Evolutionary conservation across 805 yeast genomes (phyloP), one percentile per base, ranked within the genome.

Genomic region (Metschnikowia anglica): DNA sequence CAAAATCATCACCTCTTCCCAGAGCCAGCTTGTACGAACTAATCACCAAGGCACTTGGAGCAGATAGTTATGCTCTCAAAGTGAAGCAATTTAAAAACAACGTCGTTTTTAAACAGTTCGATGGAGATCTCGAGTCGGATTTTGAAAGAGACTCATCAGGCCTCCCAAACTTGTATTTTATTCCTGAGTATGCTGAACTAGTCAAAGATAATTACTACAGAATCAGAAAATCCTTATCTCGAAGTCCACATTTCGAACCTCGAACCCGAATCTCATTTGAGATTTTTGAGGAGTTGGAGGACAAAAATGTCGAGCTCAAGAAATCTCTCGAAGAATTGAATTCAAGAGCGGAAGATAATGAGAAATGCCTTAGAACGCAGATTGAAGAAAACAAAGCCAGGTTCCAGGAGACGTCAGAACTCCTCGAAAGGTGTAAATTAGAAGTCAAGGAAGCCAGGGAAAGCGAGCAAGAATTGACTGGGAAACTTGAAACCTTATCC

Each of bases 111-210:
- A 71, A 76, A 8, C 74, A 77, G 41, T 84, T 77, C 49, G 79
- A 75, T n/a, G 47, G 42, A 10, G 47, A 48, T 18, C 31, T 47
- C 9, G 48, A 43, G 10, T 16, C 47, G 2, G 51, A 43, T 6
- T 40, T 46, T 20, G 74, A 72, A 3, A 74, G 77, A 48, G 96
- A 88, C 58, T 83, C 80, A 2, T 81, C 95, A 1, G 99, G 99
- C 1, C 73, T 91, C 31, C 99, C 98, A 0, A 79, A 80, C 44
- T 85, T 91, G 1, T 88, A 76, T 54, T 84, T 93, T 56, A 83
- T 82, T 44, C 59, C 76, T 0, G 63, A 72, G 2, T 88, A 88
- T 58, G 80, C 86, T 3, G 68, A 66, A 3, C 65, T 89, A 39
- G 66, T 93, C 32, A 81, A 80, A 48, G 93, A 85, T 2, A 85